phyloP scores from a whole-genome alignment of 345 rosid species.

The Streptanthus diversifolius region DNA sequence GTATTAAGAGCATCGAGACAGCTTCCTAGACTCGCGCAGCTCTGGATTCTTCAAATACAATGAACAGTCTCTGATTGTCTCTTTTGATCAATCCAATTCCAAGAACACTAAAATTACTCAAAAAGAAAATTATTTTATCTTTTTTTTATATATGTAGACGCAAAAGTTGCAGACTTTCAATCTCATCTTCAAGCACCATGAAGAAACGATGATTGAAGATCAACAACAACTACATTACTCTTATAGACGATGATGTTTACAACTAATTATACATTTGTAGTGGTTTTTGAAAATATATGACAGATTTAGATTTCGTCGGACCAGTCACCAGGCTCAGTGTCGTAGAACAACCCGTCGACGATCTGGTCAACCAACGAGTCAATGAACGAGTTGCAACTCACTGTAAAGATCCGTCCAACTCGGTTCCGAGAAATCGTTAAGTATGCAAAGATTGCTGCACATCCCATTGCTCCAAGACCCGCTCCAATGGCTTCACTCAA shows the following conservation, averaged over 20 bases:
- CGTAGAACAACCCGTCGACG: constrained; percentile 91
- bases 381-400: constrained; percentile 69
- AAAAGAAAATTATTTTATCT: neutral
- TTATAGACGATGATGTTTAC: neutral
- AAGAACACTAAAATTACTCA: neutral
- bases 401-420: constrained; percentile 64
- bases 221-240: neutral
- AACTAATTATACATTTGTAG: neutral
- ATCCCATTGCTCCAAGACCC: constrained; percentile 62
- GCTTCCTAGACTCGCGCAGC: constrained; percentile 40
- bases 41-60: neutral
- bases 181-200: constrained; percentile 24
- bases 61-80: neutral
- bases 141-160: neutral
- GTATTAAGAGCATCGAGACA: constrained; percentile 73
- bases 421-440: constrained; percentile 69
- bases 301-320: constrained; percentile 50
- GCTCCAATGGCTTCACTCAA: constrained; percentile 62
- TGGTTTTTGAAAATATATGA: neutral
- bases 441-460: constrained; percentile 76
- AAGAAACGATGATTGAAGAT: constrained; percentile 6
- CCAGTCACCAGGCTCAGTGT: constrained; percentile 55
- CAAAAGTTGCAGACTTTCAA: constrained; percentile 22
- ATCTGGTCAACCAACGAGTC: constrained; percentile 85
- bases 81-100: neutral